phyloP scores from a whole-genome alignment of 352 stramenopile genomes.

The Phytophthora chlamydospora region DNA sequence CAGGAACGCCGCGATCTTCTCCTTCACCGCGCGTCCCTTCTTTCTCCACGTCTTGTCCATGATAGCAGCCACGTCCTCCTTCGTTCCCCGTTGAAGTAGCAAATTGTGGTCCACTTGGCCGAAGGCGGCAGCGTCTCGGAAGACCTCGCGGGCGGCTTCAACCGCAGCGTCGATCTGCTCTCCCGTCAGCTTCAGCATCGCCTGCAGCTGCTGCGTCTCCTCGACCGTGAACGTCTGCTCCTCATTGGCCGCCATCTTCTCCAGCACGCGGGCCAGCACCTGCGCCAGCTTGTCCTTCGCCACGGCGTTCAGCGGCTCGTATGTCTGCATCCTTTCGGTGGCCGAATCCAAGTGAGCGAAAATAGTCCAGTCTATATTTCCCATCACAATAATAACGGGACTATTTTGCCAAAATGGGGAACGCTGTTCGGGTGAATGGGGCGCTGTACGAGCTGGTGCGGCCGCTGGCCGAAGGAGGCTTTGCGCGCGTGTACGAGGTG shows the following conservation, averaged over 20 bases:
- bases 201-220: slow-evolving; percentile 53
- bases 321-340: slow-evolving; percentile 3
- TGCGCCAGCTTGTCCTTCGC: slow-evolving; percentile 53
- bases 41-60: slow-evolving; percentile 71
- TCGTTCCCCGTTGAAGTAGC: slow-evolving; percentile 32
- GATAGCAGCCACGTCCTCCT: slow-evolving; percentile 30
- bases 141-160: slow-evolving; percentile 35
- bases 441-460: slow-evolving; percentile 56
- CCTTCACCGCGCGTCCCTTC: slow-evolving; percentile 33
- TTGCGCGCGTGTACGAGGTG: slow-evolving; percentile 70
- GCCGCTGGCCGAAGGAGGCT: slow-evolving; percentile 71
- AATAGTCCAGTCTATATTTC: too few species aligned
- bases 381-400: not conserved
- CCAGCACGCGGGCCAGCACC: slow-evolving; percentile 61
- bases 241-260: slow-evolving; percentile 48
- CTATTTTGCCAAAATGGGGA: slow-evolving; percentile 52
- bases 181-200: slow-evolving; percentile 49
- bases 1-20: slow-evolving; percentile 16
- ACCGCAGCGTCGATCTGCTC: slow-evolving; percentile 51
- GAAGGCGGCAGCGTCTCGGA: slow-evolving; percentile 54
- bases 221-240: slow-evolving; percentile 45
- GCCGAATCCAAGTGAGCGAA: too few species aligned
- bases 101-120: slow-evolving; percentile 37
- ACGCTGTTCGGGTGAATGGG: slow-evolving; percentile 67
- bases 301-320: slow-evolving; percentile 49